These are phyloP conservation scores for Tetragonia tetragonoides DNA, from an alignment of 148 eudicot species.

Conservation along the genomic window DNA sequence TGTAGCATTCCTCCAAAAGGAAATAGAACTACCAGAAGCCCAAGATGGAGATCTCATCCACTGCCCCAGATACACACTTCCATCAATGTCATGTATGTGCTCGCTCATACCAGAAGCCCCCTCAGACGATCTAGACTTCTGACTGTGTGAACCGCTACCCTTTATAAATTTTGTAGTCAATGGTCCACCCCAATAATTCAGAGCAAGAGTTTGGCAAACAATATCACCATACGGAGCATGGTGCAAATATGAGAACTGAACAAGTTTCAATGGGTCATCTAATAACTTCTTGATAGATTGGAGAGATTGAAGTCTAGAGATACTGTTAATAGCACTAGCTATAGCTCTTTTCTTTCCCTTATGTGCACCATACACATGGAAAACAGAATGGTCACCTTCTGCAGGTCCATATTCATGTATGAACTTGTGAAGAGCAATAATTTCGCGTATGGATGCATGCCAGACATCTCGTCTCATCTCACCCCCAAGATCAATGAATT, in stretches of 20 bases:
- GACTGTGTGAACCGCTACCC: conserved; percentile 21
- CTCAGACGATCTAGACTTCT: conserved; percentile 23
- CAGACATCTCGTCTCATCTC: conserved; percentile 93
- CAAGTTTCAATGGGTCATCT: conserved; percentile 82
- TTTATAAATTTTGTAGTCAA: conserved; percentile 35
- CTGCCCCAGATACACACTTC: conserved; percentile 71
- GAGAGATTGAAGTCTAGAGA: conserved; percentile 82
- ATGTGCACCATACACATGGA: conserved; percentile 61
- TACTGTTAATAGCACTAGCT: conserved; percentile 48
- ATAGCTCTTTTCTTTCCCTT: conserved; percentile 67
- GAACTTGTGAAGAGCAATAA: conserved; percentile 70
- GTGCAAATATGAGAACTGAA: conserved; percentile 65
- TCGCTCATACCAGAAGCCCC: conserved; percentile 41
- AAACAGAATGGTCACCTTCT: conserved; percentile 51
- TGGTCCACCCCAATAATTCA: conserved; percentile 93
- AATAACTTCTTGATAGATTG: conserved; percentile 60
- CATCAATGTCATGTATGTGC: conserved; percentile 78
- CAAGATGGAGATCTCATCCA: conserved; percentile 89
- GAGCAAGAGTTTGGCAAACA: conserved; percentile 83
- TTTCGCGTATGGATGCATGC: conserved; percentile 74
- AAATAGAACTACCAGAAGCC: conserved; percentile 60
- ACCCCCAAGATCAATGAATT: conserved; percentile 79
- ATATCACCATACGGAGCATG: conserved; percentile 68
- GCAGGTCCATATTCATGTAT: conserved; percentile 68
- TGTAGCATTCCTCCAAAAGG: conserved; percentile 65